phyloP scores from a whole-genome alignment of 176 grass and related monocot genomes.

The Echinochloa phyllopogon region DNA sequence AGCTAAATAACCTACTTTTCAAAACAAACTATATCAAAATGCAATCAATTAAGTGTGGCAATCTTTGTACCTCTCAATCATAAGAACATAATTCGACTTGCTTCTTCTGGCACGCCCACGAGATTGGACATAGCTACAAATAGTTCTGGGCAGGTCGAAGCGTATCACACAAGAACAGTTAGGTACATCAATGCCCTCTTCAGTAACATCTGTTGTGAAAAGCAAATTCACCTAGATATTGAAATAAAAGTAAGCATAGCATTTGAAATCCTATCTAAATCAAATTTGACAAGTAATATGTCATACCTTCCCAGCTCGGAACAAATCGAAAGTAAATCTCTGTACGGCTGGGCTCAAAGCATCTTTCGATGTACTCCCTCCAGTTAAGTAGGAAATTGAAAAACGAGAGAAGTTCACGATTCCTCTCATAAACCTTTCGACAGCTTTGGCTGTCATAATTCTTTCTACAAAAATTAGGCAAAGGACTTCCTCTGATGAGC shows the following conservation, averaged over 20 bases:
- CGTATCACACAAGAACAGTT: constrained; percentile 94
- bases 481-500: constrained; percentile 68
- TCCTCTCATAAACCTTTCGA: constrained; percentile 77
- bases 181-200: constrained; percentile 89
- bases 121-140: constrained; percentile 91
- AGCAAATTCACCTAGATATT: constrained; percentile 81
- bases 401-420: constrained; percentile 78
- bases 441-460: constrained; percentile 88
- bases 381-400: constrained; percentile 84
- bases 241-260: constrained; percentile 24
- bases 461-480: constrained; percentile 96
- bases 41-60: constrained; percentile 8
- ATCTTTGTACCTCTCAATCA: constrained; percentile 83
- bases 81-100: constrained; percentile 74
- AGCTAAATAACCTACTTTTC: not conserved
- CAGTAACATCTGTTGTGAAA: constrained; percentile 96
- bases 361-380: constrained; percentile 81
- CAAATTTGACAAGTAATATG: constrained; percentile 14
- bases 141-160: constrained; percentile 90
- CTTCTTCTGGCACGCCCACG: constrained; percentile 76
- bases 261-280: constrained; percentile 19
- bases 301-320: constrained; percentile 80
- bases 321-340: constrained; percentile 73
- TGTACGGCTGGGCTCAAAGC: constrained; percentile 71
- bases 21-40: constrained; percentile 21